These are phyloP conservation scores for Mycena floridula DNA, from an alignment of 768 basidiomycete genomes.

Conservation along the genomic window DNA sequence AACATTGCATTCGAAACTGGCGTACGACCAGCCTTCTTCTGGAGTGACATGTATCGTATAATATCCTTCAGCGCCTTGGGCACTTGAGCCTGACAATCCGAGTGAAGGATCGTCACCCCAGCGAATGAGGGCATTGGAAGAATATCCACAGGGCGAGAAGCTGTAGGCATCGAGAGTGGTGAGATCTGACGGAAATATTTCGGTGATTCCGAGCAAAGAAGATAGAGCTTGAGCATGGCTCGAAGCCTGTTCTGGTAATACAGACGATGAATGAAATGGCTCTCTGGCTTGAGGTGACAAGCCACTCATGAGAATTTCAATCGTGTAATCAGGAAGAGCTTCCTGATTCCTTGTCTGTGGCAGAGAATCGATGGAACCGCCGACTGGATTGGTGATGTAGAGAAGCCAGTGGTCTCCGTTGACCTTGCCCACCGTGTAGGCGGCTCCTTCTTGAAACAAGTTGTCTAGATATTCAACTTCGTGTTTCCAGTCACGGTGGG, in stretches of 20 bases:
- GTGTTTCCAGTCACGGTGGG: constrained; percentile 89
- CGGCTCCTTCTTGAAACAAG: constrained; percentile 83
- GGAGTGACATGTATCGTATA: constrained; percentile 99
- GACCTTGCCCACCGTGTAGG: constrained; percentile 95
- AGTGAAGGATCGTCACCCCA: constrained; percentile 40
- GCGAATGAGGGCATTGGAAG: constrained; percentile 82
- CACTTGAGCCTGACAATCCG: constrained; percentile 4
- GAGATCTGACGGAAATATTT: constrained; percentile 72
- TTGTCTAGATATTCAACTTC: constrained; percentile 91
- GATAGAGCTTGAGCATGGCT: constrained; percentile 60
- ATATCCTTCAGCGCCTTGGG: constrained; percentile 71
- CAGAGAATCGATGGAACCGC: constrained; percentile 11
- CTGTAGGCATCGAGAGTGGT: constrained; percentile 90
- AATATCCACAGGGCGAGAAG: constrained; percentile 95
- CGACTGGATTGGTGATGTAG: constrained; percentile 71
- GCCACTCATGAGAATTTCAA: constrained; percentile 97
- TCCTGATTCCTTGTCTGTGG: constrained; percentile 15
- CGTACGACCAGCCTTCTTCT: constrained; percentile 97
- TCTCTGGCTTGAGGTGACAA: constrained; percentile 69
- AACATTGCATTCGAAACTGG: constrained; percentile 98
- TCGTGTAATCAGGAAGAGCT: constrained; percentile 72
- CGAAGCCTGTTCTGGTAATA: constrained; percentile 32
- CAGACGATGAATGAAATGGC: constrained; percentile 59
- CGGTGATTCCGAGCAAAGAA: constrained; percentile 66
- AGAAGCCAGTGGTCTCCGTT: constrained; percentile 99